These are phyloP conservation scores for Ogataea pignaliae DNA, from an alignment of 805 yeast genomes.

Conservation along the genomic window DNA sequence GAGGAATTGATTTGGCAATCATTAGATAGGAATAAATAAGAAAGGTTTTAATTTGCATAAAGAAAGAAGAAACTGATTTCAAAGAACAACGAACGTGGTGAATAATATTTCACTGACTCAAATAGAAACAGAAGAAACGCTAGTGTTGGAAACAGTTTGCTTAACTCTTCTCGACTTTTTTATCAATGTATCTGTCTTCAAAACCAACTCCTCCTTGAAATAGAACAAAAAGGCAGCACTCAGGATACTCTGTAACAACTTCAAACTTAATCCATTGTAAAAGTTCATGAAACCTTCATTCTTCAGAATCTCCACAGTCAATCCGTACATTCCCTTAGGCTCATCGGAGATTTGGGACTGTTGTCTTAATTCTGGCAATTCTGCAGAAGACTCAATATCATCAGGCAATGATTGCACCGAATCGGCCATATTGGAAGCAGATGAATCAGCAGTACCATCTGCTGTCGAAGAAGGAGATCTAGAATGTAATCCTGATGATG, in stretches of 20 bases:
- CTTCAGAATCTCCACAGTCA: conserved; percentile 53
- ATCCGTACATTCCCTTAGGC: conserved; percentile 37
- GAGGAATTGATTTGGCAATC: not conserved
- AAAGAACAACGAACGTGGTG: no score
- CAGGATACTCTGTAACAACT: conserved; percentile 75
- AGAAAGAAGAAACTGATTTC: no score
- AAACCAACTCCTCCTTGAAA: conserved; percentile 81
- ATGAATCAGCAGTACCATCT: conserved; percentile 7
- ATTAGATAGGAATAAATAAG: not conserved
- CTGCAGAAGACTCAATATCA: conserved; percentile 13
- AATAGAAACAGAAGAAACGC: not conserved
- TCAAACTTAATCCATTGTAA: conserved; percentile 77
- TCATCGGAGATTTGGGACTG: conserved; percentile 13
- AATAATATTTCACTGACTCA: not conserved
- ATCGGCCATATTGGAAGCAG: conserved; percentile 9
- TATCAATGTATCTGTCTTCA: conserved; percentile 51
- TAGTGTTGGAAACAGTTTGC: no score
- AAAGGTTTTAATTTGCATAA: no score
- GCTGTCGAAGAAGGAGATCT: conserved; percentile 9
- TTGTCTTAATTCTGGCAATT: conserved; percentile 14
- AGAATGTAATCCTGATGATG: conserved; percentile 1
- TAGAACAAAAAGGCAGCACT: conserved; percentile 89
- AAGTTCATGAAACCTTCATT: conserved; percentile 75
- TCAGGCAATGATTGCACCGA: conserved; percentile 22
- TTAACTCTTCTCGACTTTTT: conserved; percentile 19